phyloP scores from a whole-genome alignment of 2,329 filamentous ascomycete species.

The Moelleriella libera region DNA sequence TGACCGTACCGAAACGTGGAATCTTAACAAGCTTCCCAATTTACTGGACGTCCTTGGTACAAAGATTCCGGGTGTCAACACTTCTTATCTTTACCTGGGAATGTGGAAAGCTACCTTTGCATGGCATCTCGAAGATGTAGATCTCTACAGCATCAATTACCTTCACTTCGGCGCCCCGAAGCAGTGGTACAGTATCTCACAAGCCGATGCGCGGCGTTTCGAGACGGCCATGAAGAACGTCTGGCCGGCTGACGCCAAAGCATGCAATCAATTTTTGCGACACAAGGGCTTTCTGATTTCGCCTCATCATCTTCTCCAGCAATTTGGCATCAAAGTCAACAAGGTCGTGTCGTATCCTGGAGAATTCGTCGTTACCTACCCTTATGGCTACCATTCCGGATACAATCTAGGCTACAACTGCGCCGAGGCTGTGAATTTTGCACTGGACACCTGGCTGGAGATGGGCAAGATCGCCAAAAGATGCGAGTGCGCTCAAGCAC shows the following conservation, averaged over 20 bases:
- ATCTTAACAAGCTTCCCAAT: slow-evolving; percentile 87
- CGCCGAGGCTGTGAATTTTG: slow-evolving; percentile 97
- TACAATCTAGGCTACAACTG: slow-evolving; percentile 98
- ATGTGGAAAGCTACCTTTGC: slow-evolving; percentile 99
- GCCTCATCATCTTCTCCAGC: slow-evolving; percentile 68
- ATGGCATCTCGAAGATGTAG: slow-evolving; percentile 97
- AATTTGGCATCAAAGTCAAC: slow-evolving; percentile 94
- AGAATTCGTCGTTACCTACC: slow-evolving; percentile 96
- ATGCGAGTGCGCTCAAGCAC: slow-evolving; percentile 86
- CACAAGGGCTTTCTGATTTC: slow-evolving; percentile 98
- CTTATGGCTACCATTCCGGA: slow-evolving; percentile 95
- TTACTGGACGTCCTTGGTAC: slow-evolving; percentile 86
- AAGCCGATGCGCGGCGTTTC: slow-evolving; percentile 83
- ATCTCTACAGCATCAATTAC: slow-evolving; percentile 99
- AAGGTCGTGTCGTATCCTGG: slow-evolving; percentile 90
- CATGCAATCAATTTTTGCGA: slow-evolving; percentile 87
- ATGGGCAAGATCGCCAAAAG: slow-evolving; percentile 94
- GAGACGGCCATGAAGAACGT: slow-evolving; percentile 91
- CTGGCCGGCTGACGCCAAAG: slow-evolving; percentile 90
- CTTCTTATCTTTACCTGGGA: slow-evolving; percentile 89
- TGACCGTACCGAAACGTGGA: slow-evolving; percentile 74
- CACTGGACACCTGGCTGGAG: slow-evolving; percentile 84
- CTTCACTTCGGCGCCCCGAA: slow-evolving; percentile 97
- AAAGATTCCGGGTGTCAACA: slow-evolving; percentile 95
- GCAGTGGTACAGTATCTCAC: slow-evolving; percentile 99